These are phyloP conservation scores for Mycosarcoma mackinlayi DNA, from an alignment of 1,284 basidiomycete species.

Conservation along the genomic window DNA sequence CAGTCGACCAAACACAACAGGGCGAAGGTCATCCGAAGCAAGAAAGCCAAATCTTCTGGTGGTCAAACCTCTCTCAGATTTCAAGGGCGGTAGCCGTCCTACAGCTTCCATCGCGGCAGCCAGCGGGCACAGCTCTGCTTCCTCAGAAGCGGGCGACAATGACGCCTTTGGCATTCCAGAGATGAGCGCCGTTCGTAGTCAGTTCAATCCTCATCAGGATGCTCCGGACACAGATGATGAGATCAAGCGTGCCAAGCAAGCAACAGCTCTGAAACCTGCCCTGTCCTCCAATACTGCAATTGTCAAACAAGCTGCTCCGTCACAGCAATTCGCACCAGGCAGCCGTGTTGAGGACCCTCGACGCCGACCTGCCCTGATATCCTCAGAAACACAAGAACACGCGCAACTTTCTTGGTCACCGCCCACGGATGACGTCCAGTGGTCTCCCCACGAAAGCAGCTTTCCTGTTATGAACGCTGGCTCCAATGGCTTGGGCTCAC, in stretches of 20 bases:
- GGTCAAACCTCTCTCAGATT: constrained; percentile 28
- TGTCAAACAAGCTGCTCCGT: background rate
- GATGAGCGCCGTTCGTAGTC: constrained; percentile 29
- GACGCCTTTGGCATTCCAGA: constrained; percentile 36
- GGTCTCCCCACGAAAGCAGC: constrained; percentile 7
- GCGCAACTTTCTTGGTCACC: constrained; percentile 9
- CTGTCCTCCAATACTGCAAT: background rate
- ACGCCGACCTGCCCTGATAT: constrained; percentile 6
- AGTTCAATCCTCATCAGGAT: constrained; percentile 36
- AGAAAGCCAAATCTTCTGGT: constrained; percentile 28
- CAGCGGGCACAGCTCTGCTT: constrained; percentile 9
- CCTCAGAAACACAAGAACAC: background rate
- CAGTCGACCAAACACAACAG: constrained; percentile 10
- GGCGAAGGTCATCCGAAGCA: constrained; percentile 22
- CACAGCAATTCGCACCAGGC: background rate
- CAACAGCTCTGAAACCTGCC: background rate
- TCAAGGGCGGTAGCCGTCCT: constrained; percentile 26
- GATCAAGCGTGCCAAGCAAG: background rate
- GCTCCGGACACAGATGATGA: constrained; percentile 17
- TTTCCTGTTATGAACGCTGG: background rate
- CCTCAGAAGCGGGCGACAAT: constrained; percentile 24
- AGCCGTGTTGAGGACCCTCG: constrained; percentile 23
- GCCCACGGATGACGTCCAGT: constrained; percentile 2
- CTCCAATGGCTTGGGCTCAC: constrained; percentile 2
- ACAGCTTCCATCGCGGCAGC: background rate